Evolutionary conservation across 495 filamentous ascomycete species (phyloP).

Genomic region (Penicillium nucicola): DNA sequence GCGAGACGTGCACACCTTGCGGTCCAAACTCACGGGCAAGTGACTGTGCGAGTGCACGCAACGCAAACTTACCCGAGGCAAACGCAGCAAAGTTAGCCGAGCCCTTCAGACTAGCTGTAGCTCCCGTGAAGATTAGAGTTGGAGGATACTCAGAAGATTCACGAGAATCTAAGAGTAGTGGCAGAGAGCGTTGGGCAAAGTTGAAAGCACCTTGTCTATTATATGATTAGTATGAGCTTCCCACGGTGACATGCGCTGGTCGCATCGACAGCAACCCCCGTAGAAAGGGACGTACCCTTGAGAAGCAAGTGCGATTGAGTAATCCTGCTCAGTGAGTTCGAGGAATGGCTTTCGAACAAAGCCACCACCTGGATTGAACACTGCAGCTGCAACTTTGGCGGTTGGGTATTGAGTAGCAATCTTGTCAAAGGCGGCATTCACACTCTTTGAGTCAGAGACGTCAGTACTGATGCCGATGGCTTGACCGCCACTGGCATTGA

Average conservation of each 20-base stretch:
- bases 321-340: slow-evolving; percentile 65
- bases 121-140: slow-evolving; percentile 80
- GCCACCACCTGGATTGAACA: slow-evolving; percentile 76
- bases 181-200: slow-evolving; percentile 72
- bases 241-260: no score
- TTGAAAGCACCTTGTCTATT: slow-evolving; percentile 68
- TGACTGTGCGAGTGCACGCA: slow-evolving; percentile 71
- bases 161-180: slow-evolving; percentile 63
- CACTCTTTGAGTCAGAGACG: slow-evolving; percentile 57
- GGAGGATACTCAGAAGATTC: slow-evolving; percentile 57
- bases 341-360: slow-evolving; percentile 79
- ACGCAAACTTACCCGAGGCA: slow-evolving; percentile 77
- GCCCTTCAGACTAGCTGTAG: slow-evolving; percentile 76
- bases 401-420: slow-evolving; percentile 55
- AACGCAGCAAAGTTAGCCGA: slow-evolving; percentile 69
- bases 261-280: no score
- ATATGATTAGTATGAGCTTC: not conserved
- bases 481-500: slow-evolving; percentile 64
- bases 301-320: slow-evolving; percentile 49
- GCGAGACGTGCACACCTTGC: slow-evolving; percentile 82
- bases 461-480: slow-evolving; percentile 78
- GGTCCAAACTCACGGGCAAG: slow-evolving; percentile 88
- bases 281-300: slow-evolving; percentile 54
- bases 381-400: slow-evolving; percentile 62
- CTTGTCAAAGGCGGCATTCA: slow-evolving; percentile 63